These are phyloP conservation scores for Penicillium sp. DNA, from an alignment of 2,329 filamentous ascomycete genomes.

Conservation along the genomic window DNA sequence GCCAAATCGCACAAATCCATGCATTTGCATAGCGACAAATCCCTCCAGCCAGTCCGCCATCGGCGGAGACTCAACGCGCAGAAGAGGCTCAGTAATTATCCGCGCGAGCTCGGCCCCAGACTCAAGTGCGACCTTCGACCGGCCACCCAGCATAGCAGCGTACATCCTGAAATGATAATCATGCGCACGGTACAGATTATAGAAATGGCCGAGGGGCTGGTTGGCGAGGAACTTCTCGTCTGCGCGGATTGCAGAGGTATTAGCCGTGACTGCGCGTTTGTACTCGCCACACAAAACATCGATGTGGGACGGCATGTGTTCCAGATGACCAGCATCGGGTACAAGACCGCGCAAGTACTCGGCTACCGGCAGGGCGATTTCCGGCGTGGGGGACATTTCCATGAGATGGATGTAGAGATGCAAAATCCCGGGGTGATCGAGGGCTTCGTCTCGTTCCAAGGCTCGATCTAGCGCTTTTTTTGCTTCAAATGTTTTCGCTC, in stretches of 20 bases:
- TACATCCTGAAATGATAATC: slow-evolving; percentile 75
- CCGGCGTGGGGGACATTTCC: slow-evolving; percentile 71
- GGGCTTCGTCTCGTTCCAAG: slow-evolving; percentile 50
- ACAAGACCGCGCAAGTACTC: slow-evolving; percentile 64
- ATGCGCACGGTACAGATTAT: slow-evolving; percentile 73
- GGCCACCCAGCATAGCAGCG: slow-evolving; percentile 73
- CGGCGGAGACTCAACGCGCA: slow-evolving; percentile 55
- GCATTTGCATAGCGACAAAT: slow-evolving; percentile 66
- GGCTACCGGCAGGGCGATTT: slow-evolving; percentile 60
- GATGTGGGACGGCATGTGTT: slow-evolving; percentile 77
- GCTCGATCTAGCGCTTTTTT: slow-evolving; percentile 60
- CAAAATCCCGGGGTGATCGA: slow-evolving; percentile 66
- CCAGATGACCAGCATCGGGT: slow-evolving; percentile 68
- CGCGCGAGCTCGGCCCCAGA: slow-evolving; percentile 60
- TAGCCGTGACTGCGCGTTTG: slow-evolving; percentile 63
- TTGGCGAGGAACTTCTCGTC: slow-evolving; percentile 66
- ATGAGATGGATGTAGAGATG: slow-evolving; percentile 78
- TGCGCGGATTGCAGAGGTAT: slow-evolving; percentile 64
- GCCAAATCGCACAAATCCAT: slow-evolving; percentile 72
- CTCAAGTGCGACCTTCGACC: slow-evolving; percentile 62
- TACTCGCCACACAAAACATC: slow-evolving; percentile 74
- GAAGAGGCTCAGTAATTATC: slow-evolving; percentile 62
- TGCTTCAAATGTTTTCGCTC: slow-evolving; percentile 58
- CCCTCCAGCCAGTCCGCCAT: slow-evolving; percentile 81
- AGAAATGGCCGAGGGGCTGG: slow-evolving; percentile 65